These are phyloP conservation scores for Solanum raphanifolium DNA, from an alignment of 257 asterid genomes.

Conservation along the genomic window DNA sequence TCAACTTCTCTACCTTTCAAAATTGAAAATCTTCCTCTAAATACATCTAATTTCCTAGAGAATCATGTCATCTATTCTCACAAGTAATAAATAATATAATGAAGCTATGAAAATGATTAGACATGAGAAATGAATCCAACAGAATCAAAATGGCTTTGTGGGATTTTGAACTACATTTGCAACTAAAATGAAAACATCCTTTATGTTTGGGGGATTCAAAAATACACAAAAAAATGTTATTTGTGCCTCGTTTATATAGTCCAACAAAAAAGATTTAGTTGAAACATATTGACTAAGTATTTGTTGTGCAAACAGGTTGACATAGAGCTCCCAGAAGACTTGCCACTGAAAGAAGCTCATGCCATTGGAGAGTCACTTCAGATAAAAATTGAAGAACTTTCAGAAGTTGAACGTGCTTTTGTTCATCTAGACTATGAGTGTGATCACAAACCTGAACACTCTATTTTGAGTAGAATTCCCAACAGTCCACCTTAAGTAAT, in stretches of 20 bases:
- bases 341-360: slow-evolving; percentile 64
- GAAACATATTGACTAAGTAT: neutral
- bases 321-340: slow-evolving; percentile 71
- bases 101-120: neutral
- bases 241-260: neutral
- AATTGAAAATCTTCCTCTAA: neutral
- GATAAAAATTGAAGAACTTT: slow-evolving; percentile 64
- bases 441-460: slow-evolving; percentile 76
- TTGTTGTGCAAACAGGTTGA: slow-evolving; percentile 33
- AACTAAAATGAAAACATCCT: neutral
- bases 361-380: slow-evolving; percentile 65
- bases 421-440: slow-evolving; percentile 80
- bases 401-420: slow-evolving; percentile 70
- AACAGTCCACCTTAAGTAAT: slow-evolving; percentile 24
- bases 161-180: neutral
- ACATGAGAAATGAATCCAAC: neutral
- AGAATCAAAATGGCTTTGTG: neutral
- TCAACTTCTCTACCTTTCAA: neutral
- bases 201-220: neutral
- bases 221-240: neutral
- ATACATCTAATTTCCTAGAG: neutral
- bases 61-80: neutral
- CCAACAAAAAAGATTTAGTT: neutral
- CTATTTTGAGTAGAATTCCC: slow-evolving; percentile 54
- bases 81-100: neutral